These are phyloP conservation scores for Acanthochlamys bracteata DNA, from an alignment of 106 monocot genomes.

Conservation along the genomic window DNA sequence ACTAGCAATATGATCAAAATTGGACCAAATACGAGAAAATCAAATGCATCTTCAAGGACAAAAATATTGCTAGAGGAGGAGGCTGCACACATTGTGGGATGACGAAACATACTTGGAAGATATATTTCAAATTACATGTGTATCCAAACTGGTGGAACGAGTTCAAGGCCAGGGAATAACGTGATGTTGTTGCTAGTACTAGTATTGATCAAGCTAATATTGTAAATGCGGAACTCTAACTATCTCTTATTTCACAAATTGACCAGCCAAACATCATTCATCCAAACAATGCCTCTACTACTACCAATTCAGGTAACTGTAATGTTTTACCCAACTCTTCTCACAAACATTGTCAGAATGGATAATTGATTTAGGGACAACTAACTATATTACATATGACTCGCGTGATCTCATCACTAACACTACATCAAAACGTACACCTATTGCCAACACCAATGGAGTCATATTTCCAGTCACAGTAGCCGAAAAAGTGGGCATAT, in stretches of 20 bases:
- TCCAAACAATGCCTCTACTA: not conserved
- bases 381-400: not conserved
- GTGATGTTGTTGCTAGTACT: not conserved
- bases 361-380: not conserved
- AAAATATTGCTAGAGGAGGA: not conserved
- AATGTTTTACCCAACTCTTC: not conserved
- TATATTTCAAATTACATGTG: not conserved
- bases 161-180: not conserved
- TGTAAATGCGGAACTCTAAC: not conserved
- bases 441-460: not conserved
- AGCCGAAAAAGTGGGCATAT: not conserved
- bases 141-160: not conserved
- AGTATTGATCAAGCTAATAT: not conserved
- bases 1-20: too few relatives aligned
- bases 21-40: not conserved
- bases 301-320: too few relatives aligned
- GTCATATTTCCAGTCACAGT: not conserved
- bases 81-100: not conserved
- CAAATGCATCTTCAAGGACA: not conserved
- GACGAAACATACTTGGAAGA: not conserved
- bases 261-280: not conserved
- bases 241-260: not conserved
- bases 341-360: not conserved
- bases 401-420: not conserved
- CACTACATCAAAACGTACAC: not conserved